Conservation (phyloP, 306 rosid species). For the Urtica urens region DNA sequence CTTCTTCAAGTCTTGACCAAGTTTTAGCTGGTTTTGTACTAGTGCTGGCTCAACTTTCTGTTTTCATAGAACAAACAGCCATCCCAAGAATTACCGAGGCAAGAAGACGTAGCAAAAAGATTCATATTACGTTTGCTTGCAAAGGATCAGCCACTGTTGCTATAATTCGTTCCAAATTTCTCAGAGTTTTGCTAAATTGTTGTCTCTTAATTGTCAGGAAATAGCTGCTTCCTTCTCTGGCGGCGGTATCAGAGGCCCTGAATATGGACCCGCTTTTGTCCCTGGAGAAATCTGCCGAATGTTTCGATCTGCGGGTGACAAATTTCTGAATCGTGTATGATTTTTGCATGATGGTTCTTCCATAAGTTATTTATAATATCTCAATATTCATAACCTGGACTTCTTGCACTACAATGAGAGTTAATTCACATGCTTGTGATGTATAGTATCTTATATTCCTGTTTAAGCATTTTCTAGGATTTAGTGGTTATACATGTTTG, state of each 20-base stretch:
- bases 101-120: conserved; percentile 23
- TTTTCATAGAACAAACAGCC: conserved; percentile 79
- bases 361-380: neutral
- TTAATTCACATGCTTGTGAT: too few relatives aligned
- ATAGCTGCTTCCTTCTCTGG: conserved; percentile 79
- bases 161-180: conserved; percentile 11
- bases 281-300: conserved; percentile 76
- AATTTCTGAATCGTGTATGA: conserved; percentile 71
- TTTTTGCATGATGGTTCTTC: conserved; percentile 28
- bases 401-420: too few relatives aligned
- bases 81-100: conserved; percentile 86
- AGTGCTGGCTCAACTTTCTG: conserved; percentile 79
- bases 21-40: conserved; percentile 69
- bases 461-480: too few relatives aligned
- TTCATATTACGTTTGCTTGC: conserved; percentile 12
- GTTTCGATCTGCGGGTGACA: conserved; percentile 72
- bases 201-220: conserved; percentile 47
- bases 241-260: conserved; percentile 67
- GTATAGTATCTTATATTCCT: too few relatives aligned
- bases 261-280: conserved; percentile 71
- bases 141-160: conserved; percentile 16
- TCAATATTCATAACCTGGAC: neutral
- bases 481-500: neutral
- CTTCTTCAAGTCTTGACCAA: conserved; percentile 41
- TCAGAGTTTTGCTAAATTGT: conserved; percentile 18